phyloP scores from a whole-genome alignment of 345 rosid genomes.

The Angophora floribunda region DNA sequence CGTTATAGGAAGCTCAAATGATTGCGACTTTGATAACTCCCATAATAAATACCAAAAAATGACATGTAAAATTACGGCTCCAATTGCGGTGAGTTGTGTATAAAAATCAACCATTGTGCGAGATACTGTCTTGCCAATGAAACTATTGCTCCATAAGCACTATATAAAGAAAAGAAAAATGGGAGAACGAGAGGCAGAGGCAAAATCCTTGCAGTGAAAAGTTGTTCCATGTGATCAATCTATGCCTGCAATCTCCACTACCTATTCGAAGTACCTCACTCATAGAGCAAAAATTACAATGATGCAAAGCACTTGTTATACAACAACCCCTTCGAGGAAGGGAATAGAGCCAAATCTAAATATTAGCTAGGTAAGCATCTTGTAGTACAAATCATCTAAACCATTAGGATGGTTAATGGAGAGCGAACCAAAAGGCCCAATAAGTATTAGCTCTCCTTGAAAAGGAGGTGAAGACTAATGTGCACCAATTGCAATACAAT shows the following conservation, averaged over 20 bases:
- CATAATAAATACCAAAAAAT: neutral
- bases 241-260: neutral
- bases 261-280: neutral
- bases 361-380: too few relatives aligned
- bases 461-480: too few relatives aligned
- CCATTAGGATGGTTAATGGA: too few relatives aligned
- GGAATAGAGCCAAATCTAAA: too few relatives aligned
- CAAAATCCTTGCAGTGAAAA: neutral
- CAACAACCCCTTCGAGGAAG: too few relatives aligned
- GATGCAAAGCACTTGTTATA: neutral
- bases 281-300: neutral
- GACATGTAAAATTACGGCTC: neutral
- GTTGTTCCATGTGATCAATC: neutral
- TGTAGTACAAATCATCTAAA: too few relatives aligned
- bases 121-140: neutral
- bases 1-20: neutral
- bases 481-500: too few relatives aligned
- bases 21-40: neutral
- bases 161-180: neutral
- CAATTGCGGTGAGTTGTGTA: neutral
- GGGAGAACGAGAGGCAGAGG: neutral
- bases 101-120: neutral
- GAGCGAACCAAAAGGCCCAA: too few relatives aligned
- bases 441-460: too few relatives aligned
- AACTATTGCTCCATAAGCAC: neutral